A percentile compares a stretch with the other conserved stretches of the same genome.
Conservation (phyloP, 23 red algal genomes). For the Gracilaria gracilis region DNA sequence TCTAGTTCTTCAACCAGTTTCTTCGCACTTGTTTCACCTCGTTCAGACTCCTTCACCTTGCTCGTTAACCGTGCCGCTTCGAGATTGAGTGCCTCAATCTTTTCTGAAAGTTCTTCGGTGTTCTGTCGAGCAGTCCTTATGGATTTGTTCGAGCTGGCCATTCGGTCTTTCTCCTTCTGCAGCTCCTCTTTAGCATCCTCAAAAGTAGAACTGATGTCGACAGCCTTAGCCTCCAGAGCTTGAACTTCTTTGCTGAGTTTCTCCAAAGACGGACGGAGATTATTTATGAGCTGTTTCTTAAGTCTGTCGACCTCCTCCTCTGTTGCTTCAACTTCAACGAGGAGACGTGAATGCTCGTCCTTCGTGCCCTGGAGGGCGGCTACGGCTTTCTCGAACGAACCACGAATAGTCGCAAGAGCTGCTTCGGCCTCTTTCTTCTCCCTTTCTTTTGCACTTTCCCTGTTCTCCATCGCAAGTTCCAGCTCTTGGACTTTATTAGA, state of each 20-base stretch:
- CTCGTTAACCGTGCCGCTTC: conserved; percentile 61
- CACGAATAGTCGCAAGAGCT: conserved; percentile 30
- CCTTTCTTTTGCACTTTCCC: conserved; percentile 50
- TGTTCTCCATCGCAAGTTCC: conserved; percentile 55
- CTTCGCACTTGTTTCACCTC: conserved; percentile 40
- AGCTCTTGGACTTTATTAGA: conserved; percentile 36
- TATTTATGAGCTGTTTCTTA: conserved; percentile 13
- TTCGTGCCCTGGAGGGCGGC: conserved; percentile 27
- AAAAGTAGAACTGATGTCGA: conserved; percentile 18
- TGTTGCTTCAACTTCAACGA: conserved; percentile 49
- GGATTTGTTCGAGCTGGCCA: conserved; percentile 32
- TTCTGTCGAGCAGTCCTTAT: conserved; percentile 19
- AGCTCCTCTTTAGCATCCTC: conserved; percentile 48
- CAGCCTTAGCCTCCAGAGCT: conserved; percentile 28
- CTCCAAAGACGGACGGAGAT: conserved; percentile 36
- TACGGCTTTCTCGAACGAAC: neutral
- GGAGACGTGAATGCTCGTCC: conserved; percentile 34
- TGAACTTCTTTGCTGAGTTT: conserved; percentile 54
- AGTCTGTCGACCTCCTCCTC: conserved; percentile 58
- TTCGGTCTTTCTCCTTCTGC: conserved; percentile 26
- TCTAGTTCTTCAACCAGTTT: conserved; percentile 45
- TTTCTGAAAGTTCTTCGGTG: conserved; percentile 51
- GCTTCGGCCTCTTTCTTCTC: conserved; percentile 58
- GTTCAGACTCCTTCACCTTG: conserved; percentile 52
- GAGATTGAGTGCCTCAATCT: conserved; percentile 55